phyloP scores from a whole-genome alignment of 768 basidiomycete species.

The Amanita fuliginea region DNA sequence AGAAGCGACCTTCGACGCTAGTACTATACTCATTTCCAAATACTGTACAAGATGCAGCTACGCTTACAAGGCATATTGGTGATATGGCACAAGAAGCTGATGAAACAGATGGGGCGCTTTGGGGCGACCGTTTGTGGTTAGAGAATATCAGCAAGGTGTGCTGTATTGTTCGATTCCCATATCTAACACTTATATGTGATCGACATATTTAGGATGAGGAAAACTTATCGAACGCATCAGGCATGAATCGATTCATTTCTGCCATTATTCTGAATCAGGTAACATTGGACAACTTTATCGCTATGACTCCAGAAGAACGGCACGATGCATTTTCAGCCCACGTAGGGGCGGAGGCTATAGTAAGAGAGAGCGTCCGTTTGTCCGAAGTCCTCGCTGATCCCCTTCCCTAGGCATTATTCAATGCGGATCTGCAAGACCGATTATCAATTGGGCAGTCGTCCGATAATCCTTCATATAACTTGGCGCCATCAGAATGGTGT shows the following conservation, averaged over 20 bases:
- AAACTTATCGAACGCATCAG: conserved; percentile 39
- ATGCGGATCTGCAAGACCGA: not conserved
- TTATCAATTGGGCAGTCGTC: not conserved
- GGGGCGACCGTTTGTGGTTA: conserved; percentile 58
- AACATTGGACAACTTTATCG: conserved; percentile 44
- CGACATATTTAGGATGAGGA: conserved; percentile 44
- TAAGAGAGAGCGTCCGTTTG: conserved; percentile 21
- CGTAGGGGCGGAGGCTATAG: conserved; percentile 41
- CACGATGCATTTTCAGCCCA: conserved; percentile 31
- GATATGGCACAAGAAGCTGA: conserved; percentile 41
- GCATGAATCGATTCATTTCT: conserved; percentile 66
- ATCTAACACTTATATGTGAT: not conserved
- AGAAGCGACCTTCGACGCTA: conserved; percentile 29
- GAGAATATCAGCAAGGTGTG: conserved; percentile 43
- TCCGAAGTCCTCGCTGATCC: not conserved
- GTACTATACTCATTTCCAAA: conserved; percentile 56
- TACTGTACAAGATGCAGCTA: conserved; percentile 45
- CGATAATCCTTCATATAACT: not conserved
- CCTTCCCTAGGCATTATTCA: not conserved
- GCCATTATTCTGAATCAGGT: conserved; percentile 49
- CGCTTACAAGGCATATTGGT: conserved; percentile 43
- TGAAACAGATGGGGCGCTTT: conserved; percentile 30
- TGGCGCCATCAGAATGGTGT: not conserved
- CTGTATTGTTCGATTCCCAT: not conserved
- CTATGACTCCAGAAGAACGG: conserved; percentile 36